These are phyloP conservation scores for Magnolia sinica DNA, from an alignment of 164 flowering plant species.

Conservation along the genomic window DNA sequence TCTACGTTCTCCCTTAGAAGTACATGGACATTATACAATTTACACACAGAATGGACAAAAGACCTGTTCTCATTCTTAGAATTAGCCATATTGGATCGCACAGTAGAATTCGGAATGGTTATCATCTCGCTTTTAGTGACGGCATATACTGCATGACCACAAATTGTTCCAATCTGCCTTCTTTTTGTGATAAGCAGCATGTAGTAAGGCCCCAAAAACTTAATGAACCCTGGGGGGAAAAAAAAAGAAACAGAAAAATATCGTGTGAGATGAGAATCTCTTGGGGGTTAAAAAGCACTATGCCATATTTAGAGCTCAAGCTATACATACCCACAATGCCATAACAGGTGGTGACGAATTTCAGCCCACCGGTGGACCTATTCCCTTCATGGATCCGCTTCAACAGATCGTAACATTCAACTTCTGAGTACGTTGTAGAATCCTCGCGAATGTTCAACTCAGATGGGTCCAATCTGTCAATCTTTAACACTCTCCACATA, in stretches of 20 bases:
- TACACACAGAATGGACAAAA: constrained; percentile 75
- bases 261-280: not conserved
- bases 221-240: constrained; percentile 63
- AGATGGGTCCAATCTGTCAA: constrained; percentile 66
- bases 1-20: constrained; percentile 34
- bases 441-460: constrained; percentile 81
- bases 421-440: constrained; percentile 60
- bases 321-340: constrained; percentile 79
- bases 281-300: not conserved
- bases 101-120: constrained; percentile 64
- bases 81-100: constrained; percentile 58
- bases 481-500: constrained; percentile 84
- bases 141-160: constrained; percentile 82
- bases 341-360: constrained; percentile 76
- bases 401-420: constrained; percentile 69
- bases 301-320: not conserved
- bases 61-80: constrained; percentile 98
- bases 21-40: constrained; percentile 54
- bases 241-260: constrained; percentile 15
- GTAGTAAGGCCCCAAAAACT: constrained; percentile 94
- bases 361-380: constrained; percentile 81
- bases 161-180: constrained; percentile 78
- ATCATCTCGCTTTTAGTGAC: constrained; percentile 82
- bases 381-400: constrained; percentile 84
- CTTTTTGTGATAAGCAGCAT: constrained; percentile 94